Evolutionary conservation across 2,329 filamentous ascomycete species (phyloP), one percentile per base, ranked within the genome.

Genomic region (Talaromyces pinophilus): DNA sequence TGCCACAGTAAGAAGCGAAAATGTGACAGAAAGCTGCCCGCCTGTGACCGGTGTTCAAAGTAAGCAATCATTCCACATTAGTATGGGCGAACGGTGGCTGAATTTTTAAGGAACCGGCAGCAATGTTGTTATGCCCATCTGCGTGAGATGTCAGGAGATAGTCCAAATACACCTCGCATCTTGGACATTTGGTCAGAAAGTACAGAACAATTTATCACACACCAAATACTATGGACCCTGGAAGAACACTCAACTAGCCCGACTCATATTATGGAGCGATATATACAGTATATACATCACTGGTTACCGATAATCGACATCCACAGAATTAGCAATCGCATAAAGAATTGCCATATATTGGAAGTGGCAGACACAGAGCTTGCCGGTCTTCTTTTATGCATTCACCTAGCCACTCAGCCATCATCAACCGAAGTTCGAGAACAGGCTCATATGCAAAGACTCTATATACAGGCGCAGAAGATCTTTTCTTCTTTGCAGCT

Each of bases 1-100:
- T 62, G 64, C 35, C 55, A 48, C 22, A 60, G 64, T 19, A 66
- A 62, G 35, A 66, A 66, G 40, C n/a, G 64, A 52, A 66, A 66
- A 59, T 66, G 59, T 22, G 64, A 66, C 17, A 62, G 59, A 30
- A 62, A 44, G 38, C 19, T 46, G 13, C 64, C 64, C 3, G 42
- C 64, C 17, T 65, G 64, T 35, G 22, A 46, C n/a, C 59, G 64
- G 2, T 65, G 64, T 25, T 17, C 35, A 4, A 44, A 55, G 64
- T 65, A 57, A 28, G 64, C 33, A 25, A 30, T 44, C 2, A 38
- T 38, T 38, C 35, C 35, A 15, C 10, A 15, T 38, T 38, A 15
- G 4, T 15, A 10, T 15, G 13, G 35, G 35, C 35, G 13, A 38
- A 5, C 4, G 35, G 35, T 38, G 35, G 13, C 35, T 38, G 11